These are phyloP conservation scores for Spencermartinsiella europaea DNA, from an alignment of 805 yeast species.

Conservation along the genomic window DNA sequence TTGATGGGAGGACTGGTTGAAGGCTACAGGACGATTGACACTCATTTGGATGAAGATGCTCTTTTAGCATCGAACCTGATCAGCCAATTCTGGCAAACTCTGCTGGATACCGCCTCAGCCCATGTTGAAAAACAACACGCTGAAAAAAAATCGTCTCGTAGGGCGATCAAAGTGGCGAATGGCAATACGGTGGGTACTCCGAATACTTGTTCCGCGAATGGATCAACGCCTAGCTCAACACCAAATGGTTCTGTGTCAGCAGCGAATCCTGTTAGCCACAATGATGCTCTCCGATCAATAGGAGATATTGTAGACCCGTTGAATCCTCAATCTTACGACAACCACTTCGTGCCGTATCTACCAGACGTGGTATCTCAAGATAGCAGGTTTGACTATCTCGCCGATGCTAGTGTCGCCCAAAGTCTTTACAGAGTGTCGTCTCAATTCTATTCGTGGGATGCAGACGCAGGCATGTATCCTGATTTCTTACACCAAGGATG, in stretches of 20 bases:
- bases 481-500: background rate
- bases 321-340: conserved; percentile 1
- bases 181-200: background rate
- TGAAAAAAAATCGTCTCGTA: conserved; percentile 2
- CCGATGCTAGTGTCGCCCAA: conserved; percentile 12
- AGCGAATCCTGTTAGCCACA: background rate
- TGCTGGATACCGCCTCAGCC: conserved; percentile 2
- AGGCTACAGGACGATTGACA: background rate
- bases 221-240: background rate
- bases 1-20: conserved; percentile 6
- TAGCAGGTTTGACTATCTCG: background rate
- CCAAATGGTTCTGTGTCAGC: background rate
- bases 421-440: conserved; percentile 12
- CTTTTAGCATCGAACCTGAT: background rate
- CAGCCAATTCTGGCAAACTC: conserved; percentile 11
- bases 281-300: conserved; percentile 1
- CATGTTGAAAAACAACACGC: conserved; percentile 9
- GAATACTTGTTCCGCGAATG: background rate
- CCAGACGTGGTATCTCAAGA: conserved; percentile 1
- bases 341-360: background rate
- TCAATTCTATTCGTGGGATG: conserved; percentile 9
- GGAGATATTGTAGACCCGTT: background rate
- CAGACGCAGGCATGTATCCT: conserved; percentile 2
- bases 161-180: background rate
- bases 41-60: background rate